Base-by-base conservation (phyloP, 768 basidiomycete species). In the Psilocybe cyanescens region DNA sequence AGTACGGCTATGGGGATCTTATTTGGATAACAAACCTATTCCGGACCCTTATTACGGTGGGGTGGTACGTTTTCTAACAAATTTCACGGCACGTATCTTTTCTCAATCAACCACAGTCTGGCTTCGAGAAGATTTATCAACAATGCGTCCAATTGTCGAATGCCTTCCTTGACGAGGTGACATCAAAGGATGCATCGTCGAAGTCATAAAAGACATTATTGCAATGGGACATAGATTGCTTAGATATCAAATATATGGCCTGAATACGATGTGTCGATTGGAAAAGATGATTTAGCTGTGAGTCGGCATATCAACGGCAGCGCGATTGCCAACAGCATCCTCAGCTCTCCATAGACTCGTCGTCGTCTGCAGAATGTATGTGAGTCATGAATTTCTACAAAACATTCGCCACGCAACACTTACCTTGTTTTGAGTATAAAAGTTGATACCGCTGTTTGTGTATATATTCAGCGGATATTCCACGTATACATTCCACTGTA, bases 371-470 rank as follows among this genome's bases (percentile, higher is more conserved):
- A 47, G 37, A 37, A 58, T 17, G 39, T 67, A 19, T 56, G 33
- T 58, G 48, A 59, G 48, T 51, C 11, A 65, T 29, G 41, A 17
- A 4, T 55, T 17, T 14, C 49, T 16, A n/a, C 11, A 8, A 11
- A 16, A 46, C n/a, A 33, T 39, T 29, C 30, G 16, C 46, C 11
- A 35, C 33, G 41, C 31, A 14, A 39, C 67, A 59, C 24, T 24
- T 65, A 86, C 90, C 87, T 97, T 98, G 75, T 94, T 90, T 75
- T 95, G 91, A 3, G 97, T 99, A 73, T 95, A 99, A 79, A 99
- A 99, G 73, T 92, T 92, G 76, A 98, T 84, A 28, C 93, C 96
- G 64, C 92, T 90, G 68, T 5, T 30, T 55, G 28, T 14, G 24
- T n/a, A 28, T 8, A 31, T 28, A 17, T 31, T 37, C 46, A 65